Evolutionary conservation across 1,139 yeast species (phyloP).

Genomic region (Sugiyamaella sp.): DNA sequence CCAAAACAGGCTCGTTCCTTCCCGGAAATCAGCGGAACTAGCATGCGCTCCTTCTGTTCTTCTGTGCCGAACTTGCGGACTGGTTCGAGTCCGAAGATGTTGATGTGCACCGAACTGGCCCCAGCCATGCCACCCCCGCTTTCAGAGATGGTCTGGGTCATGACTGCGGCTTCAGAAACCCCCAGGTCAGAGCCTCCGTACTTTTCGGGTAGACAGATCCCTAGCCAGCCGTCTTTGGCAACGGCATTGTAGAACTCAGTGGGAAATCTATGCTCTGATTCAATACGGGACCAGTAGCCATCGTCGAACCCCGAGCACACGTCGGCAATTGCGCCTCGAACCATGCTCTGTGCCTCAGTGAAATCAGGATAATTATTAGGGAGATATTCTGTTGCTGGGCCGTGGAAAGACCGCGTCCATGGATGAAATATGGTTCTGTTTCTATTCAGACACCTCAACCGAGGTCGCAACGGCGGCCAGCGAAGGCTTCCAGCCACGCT

Average conservation of each 20-base stretch:
- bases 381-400: constrained; percentile 14
- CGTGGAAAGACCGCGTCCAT: not conserved
- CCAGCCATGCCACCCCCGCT: constrained; percentile 23
- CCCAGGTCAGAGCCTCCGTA: constrained; percentile 23
- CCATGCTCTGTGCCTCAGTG: constrained; percentile 19
- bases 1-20: constrained; percentile 21
- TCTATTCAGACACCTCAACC: not conserved
- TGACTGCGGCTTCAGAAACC: constrained; percentile 21
- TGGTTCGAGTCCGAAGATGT: constrained; percentile 23
- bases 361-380: constrained; percentile 18
- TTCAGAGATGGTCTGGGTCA: constrained; percentile 22
- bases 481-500: not conserved
- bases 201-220: constrained; percentile 21
- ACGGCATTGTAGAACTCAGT: constrained; percentile 19
- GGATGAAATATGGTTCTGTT: not conserved
- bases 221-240: constrained; percentile 22
- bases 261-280: constrained; percentile 20
- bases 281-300: constrained; percentile 19
- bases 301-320: constrained; percentile 20
- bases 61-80: constrained; percentile 23
- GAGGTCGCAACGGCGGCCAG: not conserved
- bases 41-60: constrained; percentile 22
- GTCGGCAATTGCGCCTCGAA: constrained; percentile 16
- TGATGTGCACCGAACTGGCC: constrained; percentile 22
- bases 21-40: constrained; percentile 18